These are phyloP conservation scores for Umbelopsis sp. DNA, from an alignment of 192 early-diverging fungal species.

Conservation along the genomic window DNA sequence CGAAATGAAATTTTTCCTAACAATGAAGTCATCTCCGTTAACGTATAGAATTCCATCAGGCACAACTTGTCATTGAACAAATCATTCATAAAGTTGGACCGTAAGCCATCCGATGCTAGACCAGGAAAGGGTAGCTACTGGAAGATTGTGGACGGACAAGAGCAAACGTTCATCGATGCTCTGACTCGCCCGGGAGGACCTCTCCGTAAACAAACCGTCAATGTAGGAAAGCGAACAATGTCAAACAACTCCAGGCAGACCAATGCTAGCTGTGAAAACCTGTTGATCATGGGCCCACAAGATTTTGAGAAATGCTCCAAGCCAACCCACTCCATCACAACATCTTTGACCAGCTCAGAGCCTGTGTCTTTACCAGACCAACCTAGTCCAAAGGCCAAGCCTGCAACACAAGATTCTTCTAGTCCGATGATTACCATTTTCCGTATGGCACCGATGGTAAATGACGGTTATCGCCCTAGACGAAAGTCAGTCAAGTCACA, in stretches of 20 bases:
- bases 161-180: slow-evolving; percentile 37
- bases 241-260: slow-evolving; percentile 16
- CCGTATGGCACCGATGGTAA: slow-evolving; percentile 20
- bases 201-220: slow-evolving; percentile 27
- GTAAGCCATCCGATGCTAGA: slow-evolving; percentile 57
- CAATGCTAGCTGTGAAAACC: not conserved
- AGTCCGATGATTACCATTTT: slow-evolving; percentile 28
- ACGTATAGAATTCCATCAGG: slow-evolving; percentile 81
- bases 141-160: slow-evolving; percentile 48
- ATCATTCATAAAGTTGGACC: slow-evolving; percentile 76
- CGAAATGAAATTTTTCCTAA: not conserved
- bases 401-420: not conserved
- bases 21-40: not conserved
- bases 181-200: slow-evolving; percentile 26
- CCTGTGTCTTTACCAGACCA: not conserved
- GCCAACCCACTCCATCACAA: not conserved
- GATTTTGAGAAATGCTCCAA: not conserved
- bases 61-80: slow-evolving; percentile 90
- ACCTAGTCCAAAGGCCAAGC: not conserved
- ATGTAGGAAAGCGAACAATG: slow-evolving; percentile 27
- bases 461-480: slow-evolving; percentile 4
- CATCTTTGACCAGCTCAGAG: not conserved
- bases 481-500: not conserved
- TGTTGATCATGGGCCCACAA: not conserved
- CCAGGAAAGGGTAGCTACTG: slow-evolving; percentile 75